Evolutionary conservation across 495 filamentous ascomycete genomes (phyloP).

Genomic region (Penicilliopsis zonata): DNA sequence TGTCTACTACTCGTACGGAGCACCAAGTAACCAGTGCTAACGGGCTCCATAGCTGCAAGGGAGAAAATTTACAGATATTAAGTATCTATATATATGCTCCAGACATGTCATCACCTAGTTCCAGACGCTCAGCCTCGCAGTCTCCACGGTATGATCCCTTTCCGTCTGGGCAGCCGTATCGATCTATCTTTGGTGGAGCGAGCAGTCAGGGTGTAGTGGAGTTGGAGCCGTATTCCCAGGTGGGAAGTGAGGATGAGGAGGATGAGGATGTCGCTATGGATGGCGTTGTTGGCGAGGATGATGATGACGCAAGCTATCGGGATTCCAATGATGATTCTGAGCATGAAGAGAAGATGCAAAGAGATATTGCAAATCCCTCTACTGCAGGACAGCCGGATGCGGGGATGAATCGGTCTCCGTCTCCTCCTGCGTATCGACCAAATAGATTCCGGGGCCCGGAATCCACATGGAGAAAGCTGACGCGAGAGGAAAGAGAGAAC

Average conservation of each 20-base stretch:
- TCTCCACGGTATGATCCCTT: slow-evolving; percentile 18
- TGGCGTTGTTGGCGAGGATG: slow-evolving; percentile 2
- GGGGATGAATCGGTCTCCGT: slow-evolving; percentile 1
- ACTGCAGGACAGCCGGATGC: neutral
- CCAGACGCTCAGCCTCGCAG: slow-evolving; percentile 6
- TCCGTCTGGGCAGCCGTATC: slow-evolving; percentile 22
- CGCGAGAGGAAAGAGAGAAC: slow-evolving; percentile 43
- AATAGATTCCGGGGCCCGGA: slow-evolving; percentile 42
- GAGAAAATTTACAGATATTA: too few relatives aligned
- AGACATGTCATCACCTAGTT: slow-evolving; percentile 23
- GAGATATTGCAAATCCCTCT: neutral
- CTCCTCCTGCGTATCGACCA: slow-evolving; percentile 23
- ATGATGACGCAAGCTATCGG: slow-evolving; percentile 2
- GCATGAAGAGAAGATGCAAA: neutral
- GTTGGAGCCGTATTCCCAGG: slow-evolving; percentile 4
- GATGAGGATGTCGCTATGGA: neutral
- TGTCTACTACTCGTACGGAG: too few relatives aligned
- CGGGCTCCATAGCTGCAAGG: too few relatives aligned
- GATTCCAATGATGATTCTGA: slow-evolving; percentile 1
- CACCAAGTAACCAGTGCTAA: too few relatives aligned
- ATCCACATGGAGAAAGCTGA: slow-evolving; percentile 49
- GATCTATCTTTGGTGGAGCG: slow-evolving; percentile 22
- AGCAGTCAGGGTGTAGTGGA: slow-evolving; percentile 12
- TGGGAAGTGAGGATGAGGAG: slow-evolving; percentile 3
- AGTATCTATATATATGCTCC: too few relatives aligned